Conservation (phyloP, 2,329 filamentous ascomycete species). For the Apiospora saccharicola region DNA sequence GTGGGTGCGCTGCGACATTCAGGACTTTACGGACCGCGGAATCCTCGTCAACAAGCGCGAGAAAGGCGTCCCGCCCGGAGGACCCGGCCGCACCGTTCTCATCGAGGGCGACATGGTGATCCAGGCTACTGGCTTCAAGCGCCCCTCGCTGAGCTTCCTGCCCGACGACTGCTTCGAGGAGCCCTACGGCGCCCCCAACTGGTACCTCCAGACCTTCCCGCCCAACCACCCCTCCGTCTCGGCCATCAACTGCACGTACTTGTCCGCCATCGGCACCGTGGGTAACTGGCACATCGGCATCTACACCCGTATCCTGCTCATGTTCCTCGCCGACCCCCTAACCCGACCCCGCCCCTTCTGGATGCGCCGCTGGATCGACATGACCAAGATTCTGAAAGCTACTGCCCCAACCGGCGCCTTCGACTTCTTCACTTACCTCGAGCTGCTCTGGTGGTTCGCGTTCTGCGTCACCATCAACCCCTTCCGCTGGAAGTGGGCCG, state of each 20-base stretch:
- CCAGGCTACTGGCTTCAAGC: conserved; percentile 83
- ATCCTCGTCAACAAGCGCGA: conserved; percentile 75
- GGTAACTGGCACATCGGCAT: conserved; percentile 92
- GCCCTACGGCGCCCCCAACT: conserved; percentile 81
- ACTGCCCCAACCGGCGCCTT: conserved; percentile 78
- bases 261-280: conserved; percentile 81
- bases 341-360: conserved; percentile 74
- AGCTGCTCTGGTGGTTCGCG: conserved; percentile 84
- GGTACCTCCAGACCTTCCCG: conserved; percentile 89
- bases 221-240: conserved; percentile 76
- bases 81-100: conserved; percentile 71
- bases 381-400: conserved; percentile 76
- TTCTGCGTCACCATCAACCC: conserved; percentile 84
- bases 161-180: conserved; percentile 76
- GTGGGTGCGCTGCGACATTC: conserved; percentile 84
- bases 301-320: conserved; percentile 84
- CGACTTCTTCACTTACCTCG: conserved; percentile 89
- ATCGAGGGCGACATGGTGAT: conserved; percentile 80
- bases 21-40: conserved; percentile 68
- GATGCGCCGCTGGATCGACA: conserved; percentile 89
- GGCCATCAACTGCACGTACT: conserved; percentile 82
- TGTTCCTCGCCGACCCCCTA: conserved; percentile 84
- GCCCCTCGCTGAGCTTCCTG: conserved; percentile 76
- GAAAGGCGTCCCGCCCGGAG: conserved; percentile 77
- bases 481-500: conserved; percentile 89